Evolutionary conservation across 106 monocot species (phyloP).

Genomic region (Dactylorhiza incarnata): DNA sequence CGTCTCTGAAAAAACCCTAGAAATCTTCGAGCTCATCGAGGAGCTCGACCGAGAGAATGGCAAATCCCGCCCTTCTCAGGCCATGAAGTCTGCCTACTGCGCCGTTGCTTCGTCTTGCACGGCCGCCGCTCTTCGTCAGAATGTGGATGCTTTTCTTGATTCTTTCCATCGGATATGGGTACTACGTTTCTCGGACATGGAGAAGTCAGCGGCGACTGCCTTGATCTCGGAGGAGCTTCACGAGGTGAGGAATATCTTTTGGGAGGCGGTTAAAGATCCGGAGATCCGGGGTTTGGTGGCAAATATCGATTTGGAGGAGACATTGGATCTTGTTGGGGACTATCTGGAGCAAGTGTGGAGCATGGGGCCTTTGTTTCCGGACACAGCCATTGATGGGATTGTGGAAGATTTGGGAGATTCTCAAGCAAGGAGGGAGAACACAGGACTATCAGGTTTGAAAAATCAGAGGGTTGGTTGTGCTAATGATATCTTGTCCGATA

Average conservation of each 20-base stretch:
- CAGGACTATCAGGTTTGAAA: neutral
- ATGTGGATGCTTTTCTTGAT: neutral
- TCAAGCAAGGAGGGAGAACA: neutral
- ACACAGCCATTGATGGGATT: neutral
- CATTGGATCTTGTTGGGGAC: neutral
- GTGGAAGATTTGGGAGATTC: neutral
- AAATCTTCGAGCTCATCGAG: constrained; percentile 1
- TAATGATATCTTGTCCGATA: neutral
- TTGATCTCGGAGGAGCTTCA: constrained; percentile 8
- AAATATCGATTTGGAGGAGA: neutral
- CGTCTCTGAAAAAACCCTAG: constrained; percentile 6
- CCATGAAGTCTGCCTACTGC: constrained; percentile 8
- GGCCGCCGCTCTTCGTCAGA: neutral
- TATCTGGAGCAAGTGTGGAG: constrained; percentile 9
- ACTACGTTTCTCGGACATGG: neutral
- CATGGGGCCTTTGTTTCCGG: constrained; percentile 3
- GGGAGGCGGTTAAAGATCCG: neutral
- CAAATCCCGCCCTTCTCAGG: neutral
- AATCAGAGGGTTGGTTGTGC: neutral
- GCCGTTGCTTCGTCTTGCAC: constrained; percentile 2
- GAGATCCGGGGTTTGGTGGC: neutral
- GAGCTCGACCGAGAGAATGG: constrained; percentile 8
- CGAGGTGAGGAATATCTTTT: constrained; percentile 4
- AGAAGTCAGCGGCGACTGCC: constrained; percentile 2
- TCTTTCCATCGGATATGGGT: neutral